Conservation (phyloP, 1,284 basidiomycete species). For the Sanghuangporus baumii region DNA sequence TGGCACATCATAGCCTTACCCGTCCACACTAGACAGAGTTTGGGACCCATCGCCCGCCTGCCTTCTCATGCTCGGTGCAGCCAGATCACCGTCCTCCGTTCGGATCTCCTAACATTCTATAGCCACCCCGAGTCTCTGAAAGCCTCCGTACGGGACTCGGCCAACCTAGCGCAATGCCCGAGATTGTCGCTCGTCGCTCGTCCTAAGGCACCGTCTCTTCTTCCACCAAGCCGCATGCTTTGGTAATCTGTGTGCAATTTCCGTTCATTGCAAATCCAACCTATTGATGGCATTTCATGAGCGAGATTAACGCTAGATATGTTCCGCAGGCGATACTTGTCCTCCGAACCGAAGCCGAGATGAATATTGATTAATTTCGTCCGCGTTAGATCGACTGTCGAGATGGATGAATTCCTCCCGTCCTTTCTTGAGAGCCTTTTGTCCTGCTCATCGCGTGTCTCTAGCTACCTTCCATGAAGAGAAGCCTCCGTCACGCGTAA, state of each 20-base stretch:
- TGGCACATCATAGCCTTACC: neutral
- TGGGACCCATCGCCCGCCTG: neutral
- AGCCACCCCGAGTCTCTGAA: neutral
- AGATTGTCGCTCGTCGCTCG: neutral
- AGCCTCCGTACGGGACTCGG: neutral
- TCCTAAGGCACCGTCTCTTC: neutral
- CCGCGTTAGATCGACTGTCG: neutral
- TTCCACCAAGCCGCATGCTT: neutral
- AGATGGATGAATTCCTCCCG: neutral
- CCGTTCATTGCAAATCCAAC: neutral
- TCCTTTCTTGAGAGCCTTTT: neutral
- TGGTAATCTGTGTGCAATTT: neutral
- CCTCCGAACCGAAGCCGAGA: neutral
- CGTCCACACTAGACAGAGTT: neutral
- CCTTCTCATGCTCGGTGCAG: neutral
- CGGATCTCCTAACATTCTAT: neutral
- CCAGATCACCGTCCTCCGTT: neutral
- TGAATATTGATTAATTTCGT: neutral
- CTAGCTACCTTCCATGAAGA: neutral
- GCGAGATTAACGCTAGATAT: neutral
- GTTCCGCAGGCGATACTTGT: neutral
- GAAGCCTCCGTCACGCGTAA: neutral
- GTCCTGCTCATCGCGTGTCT: neutral
- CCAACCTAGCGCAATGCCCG: neutral
- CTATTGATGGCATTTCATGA: neutral